Conservation (phyloP, 768 basidiomycete genomes). For the Kwoniella botswanensis region DNA sequence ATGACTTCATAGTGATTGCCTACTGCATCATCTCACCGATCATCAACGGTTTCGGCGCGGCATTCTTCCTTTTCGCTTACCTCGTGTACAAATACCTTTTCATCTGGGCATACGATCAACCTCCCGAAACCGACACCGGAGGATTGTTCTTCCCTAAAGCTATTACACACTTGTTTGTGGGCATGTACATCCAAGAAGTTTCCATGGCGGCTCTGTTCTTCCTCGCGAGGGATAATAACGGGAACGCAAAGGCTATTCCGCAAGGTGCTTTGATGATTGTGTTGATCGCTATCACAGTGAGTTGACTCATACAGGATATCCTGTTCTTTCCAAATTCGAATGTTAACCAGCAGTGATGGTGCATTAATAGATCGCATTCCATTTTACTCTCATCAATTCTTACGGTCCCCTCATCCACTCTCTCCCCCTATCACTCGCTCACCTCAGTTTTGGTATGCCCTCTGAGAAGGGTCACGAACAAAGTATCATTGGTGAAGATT, state of each 20-base stretch:
- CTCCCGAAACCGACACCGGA: conserved; percentile 75
- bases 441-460: conserved; percentile 65
- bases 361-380: conserved; percentile 67
- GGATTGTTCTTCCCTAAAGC: conserved; percentile 96
- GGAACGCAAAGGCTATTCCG: conserved; percentile 67
- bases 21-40: conserved; percentile 91
- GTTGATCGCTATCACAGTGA: conserved; percentile 79
- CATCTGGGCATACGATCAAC: conserved; percentile 74
- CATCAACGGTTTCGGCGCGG: conserved; percentile 85
- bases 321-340: background rate
- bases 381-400: conserved; percentile 74
- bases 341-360: background rate
- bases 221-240: conserved; percentile 68
- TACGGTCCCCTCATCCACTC: conserved; percentile 76
- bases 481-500: conserved; percentile 44
- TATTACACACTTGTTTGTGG: conserved; percentile 89
- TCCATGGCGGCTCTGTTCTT: conserved; percentile 89
- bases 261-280: conserved; percentile 85
- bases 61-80: conserved; percentile 83
- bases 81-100: conserved; percentile 80
- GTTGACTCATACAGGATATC: conserved; percentile 47
- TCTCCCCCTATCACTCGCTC: conserved; percentile 79
- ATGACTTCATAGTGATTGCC: conserved; percentile 38
- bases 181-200: conserved; percentile 87
- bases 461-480: conserved; percentile 46